Evolutionary conservation across 441 rosid genomes (phyloP), one percentile per base, ranked within the genome.

Genomic region (Aleurites moluccanus): DNA sequence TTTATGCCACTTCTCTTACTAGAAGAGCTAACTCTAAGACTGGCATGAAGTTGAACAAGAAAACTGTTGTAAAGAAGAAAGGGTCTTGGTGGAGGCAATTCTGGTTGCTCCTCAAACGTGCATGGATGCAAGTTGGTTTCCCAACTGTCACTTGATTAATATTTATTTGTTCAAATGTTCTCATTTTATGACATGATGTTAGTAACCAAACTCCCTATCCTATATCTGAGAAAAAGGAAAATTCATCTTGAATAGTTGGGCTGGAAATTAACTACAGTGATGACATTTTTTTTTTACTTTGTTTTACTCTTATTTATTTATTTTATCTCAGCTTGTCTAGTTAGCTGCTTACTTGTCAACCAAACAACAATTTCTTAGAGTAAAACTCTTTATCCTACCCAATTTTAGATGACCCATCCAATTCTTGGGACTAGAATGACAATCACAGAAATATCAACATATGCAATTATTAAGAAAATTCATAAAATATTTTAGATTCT

Each of bases 1-100:
- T 92, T 47, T 90, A 88, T 84, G 92, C 92, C 79, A 84, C 92
- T 69, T 83, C 97, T 67, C 86, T 95, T 67, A 80, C 67, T 69
- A 64, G 73, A 71, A 86, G 75, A 75, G 82, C 74, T 52, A 83
- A 78, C 64, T 64, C 79, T 38, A 76, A 73, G 77, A 73, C 70
- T 64, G 78, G 81, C 80, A 78, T 78, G 82, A 85, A 79, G 75
- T 64, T 79, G 28, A 76, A 80, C 35, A 84, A 74, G 85, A 86
- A 76, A 80, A 80, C 69, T 77, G 74, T 75, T 61, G 75, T 77
- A 50, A 85, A 81, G 85, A 86, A 76, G 79, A 89, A 88, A 85
- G 83, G 87, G 72, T 83, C 82, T 67, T 91, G 93, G 96, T 90
- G 97, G 98, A 90, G 89, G 81, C 96, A 91, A 84, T 95, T 92